Evolutionary conservation across 805 yeast genomes (phyloP), one percentile per base, ranked within the genome.

Genomic region (Starmerella vitae): DNA sequence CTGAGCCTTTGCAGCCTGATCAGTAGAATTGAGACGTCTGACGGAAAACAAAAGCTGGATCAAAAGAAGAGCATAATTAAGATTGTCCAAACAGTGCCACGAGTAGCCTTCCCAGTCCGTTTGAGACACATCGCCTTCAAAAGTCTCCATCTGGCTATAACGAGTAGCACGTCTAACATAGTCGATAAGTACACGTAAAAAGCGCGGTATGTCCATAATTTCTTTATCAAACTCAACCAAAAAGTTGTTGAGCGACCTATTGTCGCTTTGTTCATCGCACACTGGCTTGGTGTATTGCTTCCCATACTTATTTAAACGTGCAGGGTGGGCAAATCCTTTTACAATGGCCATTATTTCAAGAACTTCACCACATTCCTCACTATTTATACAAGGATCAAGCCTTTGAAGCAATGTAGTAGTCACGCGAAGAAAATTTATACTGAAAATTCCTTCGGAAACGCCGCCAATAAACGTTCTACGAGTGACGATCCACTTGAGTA

Each of bases 261-360:
- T 12, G 12, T 22, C 26, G 12, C 12, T 22, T 12, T 12, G 10
- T 22, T 22, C 26, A 22, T 22, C 26, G n/a, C n/a, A n/a, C 7
- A 12, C 12, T 7, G 26, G 12, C 26, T 12, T 7, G 10, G 26
- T 22, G 26, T 22, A 22, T 12, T 22, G 33, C 33, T 40, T 40
- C 14, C 48, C 46, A 14, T 36, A 24, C 22, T 43, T 44, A 32
- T 46, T 46, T 21, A 46, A 20, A 4, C 49, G 35, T 9, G 45
- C 38, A n/a, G 48, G 31, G 18, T 46, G 49, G 4, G 38, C 41
- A 13, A 44, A 36, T 2, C 49, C 49, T 25, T 44, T 44, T 9
- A 21, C 13, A 8, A 35, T 31, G 5, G 48, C 48, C 13, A 41
- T 38, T 6, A 41, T 20, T 21, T 34, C 25, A 12, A 44, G 25